Evolutionary conservation across 2,329 filamentous ascomycete genomes (phyloP).

Genomic region (Aspergillus sp.): DNA sequence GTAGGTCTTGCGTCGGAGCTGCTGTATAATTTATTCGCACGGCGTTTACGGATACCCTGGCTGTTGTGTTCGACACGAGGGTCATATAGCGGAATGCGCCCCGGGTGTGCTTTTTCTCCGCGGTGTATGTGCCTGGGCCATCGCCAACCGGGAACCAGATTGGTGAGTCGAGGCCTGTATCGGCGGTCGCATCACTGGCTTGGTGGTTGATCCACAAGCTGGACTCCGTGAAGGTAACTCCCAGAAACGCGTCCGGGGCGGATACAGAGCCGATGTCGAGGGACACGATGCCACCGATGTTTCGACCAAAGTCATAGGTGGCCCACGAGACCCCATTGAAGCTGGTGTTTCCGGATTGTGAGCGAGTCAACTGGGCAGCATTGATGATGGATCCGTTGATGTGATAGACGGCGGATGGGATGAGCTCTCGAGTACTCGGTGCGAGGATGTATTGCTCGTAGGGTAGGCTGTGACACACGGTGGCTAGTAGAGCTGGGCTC

Average conservation of each 20-base stretch:
- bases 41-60: conserved; percentile 34
- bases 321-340: conserved; percentile 29
- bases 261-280: conserved; percentile 26
- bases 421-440: too few species aligned
- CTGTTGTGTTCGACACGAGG: conserved; percentile 43
- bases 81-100: conserved; percentile 49
- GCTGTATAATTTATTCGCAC: conserved; percentile 45
- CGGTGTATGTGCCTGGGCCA: conserved; percentile 39
- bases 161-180: conserved; percentile 46
- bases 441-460: too few species aligned
- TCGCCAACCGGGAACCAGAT: conserved; percentile 46
- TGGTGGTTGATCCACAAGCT: conserved; percentile 49
- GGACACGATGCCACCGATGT: conserved; percentile 39
- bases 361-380: too few species aligned
- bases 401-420: too few species aligned
- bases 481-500: too few species aligned
- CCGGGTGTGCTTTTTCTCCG: conserved; percentile 40
- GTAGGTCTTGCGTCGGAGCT: conserved; percentile 35
- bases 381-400: too few species aligned
- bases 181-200: conserved; percentile 46
- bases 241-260: conserved; percentile 30
- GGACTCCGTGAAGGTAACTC: conserved; percentile 40
- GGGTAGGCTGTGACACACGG: too few species aligned
- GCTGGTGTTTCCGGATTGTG: conserved; percentile 1
- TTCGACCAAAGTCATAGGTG: conserved; percentile 40